Base-by-base conservation (phyloP, 805 yeast species). In the Ogataea angusta region DNA sequence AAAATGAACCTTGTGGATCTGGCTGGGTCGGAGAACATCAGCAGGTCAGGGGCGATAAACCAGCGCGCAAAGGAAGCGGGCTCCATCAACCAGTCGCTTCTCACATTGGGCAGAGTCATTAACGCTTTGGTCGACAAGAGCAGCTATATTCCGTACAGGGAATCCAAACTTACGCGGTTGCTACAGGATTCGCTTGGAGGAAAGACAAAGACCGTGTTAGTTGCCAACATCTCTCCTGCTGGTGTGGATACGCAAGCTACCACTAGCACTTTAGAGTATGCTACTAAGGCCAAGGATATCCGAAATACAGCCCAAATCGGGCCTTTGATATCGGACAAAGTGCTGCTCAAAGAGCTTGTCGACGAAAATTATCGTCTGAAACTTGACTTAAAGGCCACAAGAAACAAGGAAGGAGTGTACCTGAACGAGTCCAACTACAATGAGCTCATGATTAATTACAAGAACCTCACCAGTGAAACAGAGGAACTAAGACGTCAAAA, bases 41-140 rank as follows among this genome's bases (percentile, higher is more conserved):
- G 70, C 48, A 70, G 88, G 53, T 85, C 96, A 0, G 99, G 99
- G 3, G 96, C 97, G 0, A 71, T 78, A 17, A 80, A 85, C 50
- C 83, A 79, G 57, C 72, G 96, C 31, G 96, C 96, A 0, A 80
- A 88, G 50, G 99, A 91, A 57, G 96, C 97, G 0, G 97, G 96
- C 0, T 78, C 87, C 14, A 90, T 90, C 36, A 91, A 91, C 62
- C 95, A 88, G 61, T 83, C 95, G 60, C 68, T 91, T 38, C 66
- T 91, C 26, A 82, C 96, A 0, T 69, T 91, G 30, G 98, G 98
- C 1, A 70, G 95, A 46, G 97, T 91, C 1, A 90, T 91, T 15
- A 89, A 84, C 58, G 71, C 80, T 1, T 62, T 83, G 14, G 85
- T 79, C 3, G 86, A 80, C 49, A 71, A 72, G 28, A 69, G 69